Base-by-base conservation (phyloP, 495 filamentous ascomycete genomes). In the Aspergillus indologenus region DNA sequence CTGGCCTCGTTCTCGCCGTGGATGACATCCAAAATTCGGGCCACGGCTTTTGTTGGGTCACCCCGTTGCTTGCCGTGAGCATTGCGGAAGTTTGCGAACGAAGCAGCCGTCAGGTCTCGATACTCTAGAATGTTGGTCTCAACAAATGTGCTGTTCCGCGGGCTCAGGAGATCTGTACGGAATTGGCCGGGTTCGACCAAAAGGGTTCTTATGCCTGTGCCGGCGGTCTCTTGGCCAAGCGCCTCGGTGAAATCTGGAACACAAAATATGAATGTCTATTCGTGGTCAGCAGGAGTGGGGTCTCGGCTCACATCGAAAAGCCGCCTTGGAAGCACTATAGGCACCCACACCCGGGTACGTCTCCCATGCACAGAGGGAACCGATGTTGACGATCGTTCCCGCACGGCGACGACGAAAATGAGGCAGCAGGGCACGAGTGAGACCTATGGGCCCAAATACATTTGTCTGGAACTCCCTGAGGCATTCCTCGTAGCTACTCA, bases 151-250 rank as follows among this genome's bases (percentile, higher is more conserved):
- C 52, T 60, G 6, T 55, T 43, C 18, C 22, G 17, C 0, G 45
- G 21, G 19, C 34, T 50, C 15, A 60, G 26, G 8, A 51, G 21
- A 21, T 60, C 52, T 1, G 58, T 60, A 5, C 51, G 45, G 31
- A 60, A 60, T 26, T 45, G 22, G 31, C 53, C 58, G 3, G 53
- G 58, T 5, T 60, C 58, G 17, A 60, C 58, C 9, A 60, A 45
- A 15, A 55, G 31, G 17, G 21, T 26, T 20, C 26, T 46, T 7
- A 53, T 54, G 7, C 54, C 43, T 20, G 53, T 22, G 1, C 24
- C 3, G 12, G 24, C 18, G 5, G 46, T 29, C 24, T 57, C 59
- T 20, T 56, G 53, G 19, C 18, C 20, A n/a, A 56, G 31, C 14
- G 53, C 40, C 2, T 61, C 54, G 8, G 53, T 53, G 26, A 26